A percentile compares a stretch with the other conserved stretches of the same genome.
Conservation (phyloP, 495 filamentous ascomycete species). For the Lophiotrema nucula region DNA sequence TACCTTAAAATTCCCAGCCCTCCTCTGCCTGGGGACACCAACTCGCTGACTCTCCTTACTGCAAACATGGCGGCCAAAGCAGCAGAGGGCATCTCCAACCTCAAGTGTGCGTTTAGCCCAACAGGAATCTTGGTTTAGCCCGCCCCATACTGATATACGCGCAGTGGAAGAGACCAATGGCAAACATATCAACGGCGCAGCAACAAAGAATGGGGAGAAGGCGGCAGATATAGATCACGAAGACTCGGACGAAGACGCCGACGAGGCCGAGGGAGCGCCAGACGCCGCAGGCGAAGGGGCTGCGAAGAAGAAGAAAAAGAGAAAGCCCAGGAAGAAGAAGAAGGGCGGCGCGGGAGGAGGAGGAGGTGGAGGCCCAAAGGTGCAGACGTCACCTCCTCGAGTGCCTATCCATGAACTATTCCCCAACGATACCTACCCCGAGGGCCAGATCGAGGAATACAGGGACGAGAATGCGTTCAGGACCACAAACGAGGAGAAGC, state of each 20-base stretch:
- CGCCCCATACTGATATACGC: not conserved
- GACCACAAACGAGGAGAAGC: slow-evolving; percentile 59
- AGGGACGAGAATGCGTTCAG: slow-evolving; percentile 53
- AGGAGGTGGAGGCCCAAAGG: slow-evolving; percentile 32
- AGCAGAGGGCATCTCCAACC: slow-evolving; percentile 27
- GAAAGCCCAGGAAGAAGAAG: slow-evolving; percentile 56
- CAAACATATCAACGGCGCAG: slow-evolving; percentile 22
- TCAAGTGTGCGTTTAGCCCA: slow-evolving; percentile 29
- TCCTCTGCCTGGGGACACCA: not conserved
- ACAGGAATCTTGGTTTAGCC: not conserved
- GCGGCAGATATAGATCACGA: slow-evolving; percentile 37
- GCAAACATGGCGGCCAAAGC: slow-evolving; percentile 32
- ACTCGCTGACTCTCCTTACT: not conserved
- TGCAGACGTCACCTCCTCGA: slow-evolving; percentile 57
- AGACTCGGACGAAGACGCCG: slow-evolving; percentile 45
- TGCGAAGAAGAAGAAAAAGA: slow-evolving; percentile 47
- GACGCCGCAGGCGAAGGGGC: slow-evolving; percentile 33
- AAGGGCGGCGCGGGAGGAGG: slow-evolving; percentile 43
- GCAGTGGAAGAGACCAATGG: slow-evolving; percentile 30
- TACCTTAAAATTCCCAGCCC: not conserved
- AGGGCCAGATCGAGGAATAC: slow-evolving; percentile 54
- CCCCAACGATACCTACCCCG: slow-evolving; percentile 51
- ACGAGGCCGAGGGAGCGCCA: slow-evolving; percentile 36
- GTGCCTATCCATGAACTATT: slow-evolving; percentile 54
- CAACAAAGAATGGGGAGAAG: slow-evolving; percentile 26